phyloP scores from a whole-genome alignment of 139 green algal species.

The Asterochloris erici region DNA sequence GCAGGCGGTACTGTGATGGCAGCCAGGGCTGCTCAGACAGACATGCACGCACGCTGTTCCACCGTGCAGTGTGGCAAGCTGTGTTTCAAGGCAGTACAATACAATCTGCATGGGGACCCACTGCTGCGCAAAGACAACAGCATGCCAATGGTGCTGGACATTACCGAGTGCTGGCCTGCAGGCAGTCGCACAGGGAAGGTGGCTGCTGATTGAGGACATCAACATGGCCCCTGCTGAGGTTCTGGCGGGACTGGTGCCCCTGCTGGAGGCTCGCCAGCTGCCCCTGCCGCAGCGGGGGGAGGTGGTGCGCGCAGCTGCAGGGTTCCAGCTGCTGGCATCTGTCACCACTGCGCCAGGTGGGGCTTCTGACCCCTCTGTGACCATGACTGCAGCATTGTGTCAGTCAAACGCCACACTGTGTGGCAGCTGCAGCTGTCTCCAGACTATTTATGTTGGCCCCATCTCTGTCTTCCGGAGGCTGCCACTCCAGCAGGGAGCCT shows the following conservation, averaged over 20 bases:
- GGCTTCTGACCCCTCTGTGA: too few relatives aligned
- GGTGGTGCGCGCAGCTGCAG: conserved; percentile 53
- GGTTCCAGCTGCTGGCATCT: conserved; percentile 85
- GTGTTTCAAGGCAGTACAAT: too few relatives aligned
- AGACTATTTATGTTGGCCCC: too few relatives aligned
- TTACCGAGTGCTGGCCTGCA: conserved; percentile 1
- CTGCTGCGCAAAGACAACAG: background rate
- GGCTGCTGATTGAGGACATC: conserved; percentile 94
- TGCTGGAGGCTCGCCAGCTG: conserved; percentile 79
- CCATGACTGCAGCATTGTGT: too few relatives aligned
- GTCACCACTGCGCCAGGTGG: conserved; percentile 49
- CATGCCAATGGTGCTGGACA: background rate
- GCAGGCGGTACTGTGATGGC: too few relatives aligned
- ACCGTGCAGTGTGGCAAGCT: background rate
- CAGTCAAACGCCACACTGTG: too few relatives aligned
- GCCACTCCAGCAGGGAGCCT: too few relatives aligned
- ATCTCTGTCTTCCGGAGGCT: too few relatives aligned
- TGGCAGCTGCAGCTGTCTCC: too few relatives aligned
- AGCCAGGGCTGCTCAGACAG: too few relatives aligned
- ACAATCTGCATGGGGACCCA: background rate
- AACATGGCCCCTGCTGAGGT: conserved; percentile 91
- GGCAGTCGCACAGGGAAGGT: conserved; percentile 80
- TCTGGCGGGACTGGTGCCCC: conserved; percentile 77
- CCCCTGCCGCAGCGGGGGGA: conserved; percentile 69
- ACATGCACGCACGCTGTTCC: too few relatives aligned